Evolutionary conservation across 345 rosid genomes (phyloP).

Genomic region (Ricinus communis): DNA sequence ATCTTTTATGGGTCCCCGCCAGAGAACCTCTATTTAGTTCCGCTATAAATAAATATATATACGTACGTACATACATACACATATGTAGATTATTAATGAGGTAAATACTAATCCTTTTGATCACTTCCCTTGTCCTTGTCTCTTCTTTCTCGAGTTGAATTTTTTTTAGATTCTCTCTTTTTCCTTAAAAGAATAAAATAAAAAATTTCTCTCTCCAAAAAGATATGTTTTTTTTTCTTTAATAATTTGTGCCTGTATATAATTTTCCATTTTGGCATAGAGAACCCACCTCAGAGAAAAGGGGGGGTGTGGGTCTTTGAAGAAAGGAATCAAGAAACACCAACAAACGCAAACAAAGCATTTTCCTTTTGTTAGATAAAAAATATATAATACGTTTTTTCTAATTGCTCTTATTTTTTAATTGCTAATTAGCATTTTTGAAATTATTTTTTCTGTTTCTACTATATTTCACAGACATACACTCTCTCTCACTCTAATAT

Average conservation of each 20-base stretch:
- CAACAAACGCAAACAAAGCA: constrained; percentile 17
- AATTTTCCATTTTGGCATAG: constrained; percentile 1
- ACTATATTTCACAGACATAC: not conserved
- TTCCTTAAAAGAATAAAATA: too few relatives aligned
- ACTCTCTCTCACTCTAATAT: constrained; percentile 10
- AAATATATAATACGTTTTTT: not conserved
- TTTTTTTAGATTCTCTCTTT: constrained; percentile 16
- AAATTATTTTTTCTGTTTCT: constrained; percentile 9
- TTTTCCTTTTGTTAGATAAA: not conserved
- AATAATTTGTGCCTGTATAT: too few relatives aligned
- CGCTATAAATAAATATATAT: too few relatives aligned
- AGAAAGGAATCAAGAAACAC: constrained; percentile 36
- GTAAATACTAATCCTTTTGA: not conserved
- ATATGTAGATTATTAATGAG: not conserved
- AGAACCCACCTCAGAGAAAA: constrained; percentile 22
- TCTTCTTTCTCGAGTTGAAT: constrained; percentile 16
- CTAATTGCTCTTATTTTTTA: constrained; percentile 3
- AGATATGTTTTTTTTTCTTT: too few relatives aligned
- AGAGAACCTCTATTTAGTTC: too few relatives aligned
- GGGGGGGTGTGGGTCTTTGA: constrained; percentile 34
- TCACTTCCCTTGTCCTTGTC: constrained; percentile 16
- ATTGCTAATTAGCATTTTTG: constrained; percentile 2
- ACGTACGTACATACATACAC: not conserved
- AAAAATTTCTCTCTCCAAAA: too few relatives aligned
- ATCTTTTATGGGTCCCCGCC: not conserved